These are phyloP conservation scores for Clarireedia paspali DNA, from an alignment of 2,329 filamentous ascomycete species.

Conservation along the genomic window DNA sequence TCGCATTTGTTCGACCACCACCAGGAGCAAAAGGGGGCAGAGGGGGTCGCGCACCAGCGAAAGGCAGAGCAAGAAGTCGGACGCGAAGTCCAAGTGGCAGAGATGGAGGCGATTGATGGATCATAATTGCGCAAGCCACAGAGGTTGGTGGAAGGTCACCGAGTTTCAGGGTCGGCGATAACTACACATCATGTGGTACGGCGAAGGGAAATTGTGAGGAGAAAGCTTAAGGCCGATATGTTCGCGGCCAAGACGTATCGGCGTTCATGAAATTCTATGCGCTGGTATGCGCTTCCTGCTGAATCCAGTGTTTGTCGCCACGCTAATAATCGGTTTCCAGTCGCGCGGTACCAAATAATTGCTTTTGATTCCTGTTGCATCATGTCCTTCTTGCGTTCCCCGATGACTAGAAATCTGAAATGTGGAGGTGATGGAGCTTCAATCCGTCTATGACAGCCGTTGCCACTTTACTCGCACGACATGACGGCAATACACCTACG, in stretches of 20 bases:
- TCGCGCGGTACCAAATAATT: background rate
- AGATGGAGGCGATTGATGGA: constrained; percentile 23
- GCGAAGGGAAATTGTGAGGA: background rate
- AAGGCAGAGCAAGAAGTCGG: constrained; percentile 28
- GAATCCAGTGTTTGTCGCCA: background rate
- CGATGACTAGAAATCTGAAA: background rate
- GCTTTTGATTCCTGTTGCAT: background rate
- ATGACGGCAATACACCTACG: too few species aligned
- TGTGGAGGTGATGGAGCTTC: too few species aligned
- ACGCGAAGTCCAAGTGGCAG: constrained; percentile 27
- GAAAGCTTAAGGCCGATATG: constrained; percentile 4
- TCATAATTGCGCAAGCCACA: background rate
- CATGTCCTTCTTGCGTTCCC: background rate
- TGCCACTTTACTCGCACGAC: too few species aligned
- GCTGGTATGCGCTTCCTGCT: background rate
- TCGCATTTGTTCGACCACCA: constrained; percentile 76
- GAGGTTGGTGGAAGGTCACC: background rate
- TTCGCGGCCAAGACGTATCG: constrained; percentile 4
- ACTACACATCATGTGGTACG: background rate
- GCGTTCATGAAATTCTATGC: constrained; percentile 7
- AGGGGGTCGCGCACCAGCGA: constrained; percentile 28
- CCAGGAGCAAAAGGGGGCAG: constrained; percentile 43
- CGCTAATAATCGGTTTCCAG: background rate
- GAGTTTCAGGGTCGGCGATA: background rate
- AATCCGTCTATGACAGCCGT: too few species aligned